A percentile compares a stretch with the other conserved stretches of the same genome.
Conservation (phyloP, 345 rosid genomes). For the Aquilaria sinensis region DNA sequence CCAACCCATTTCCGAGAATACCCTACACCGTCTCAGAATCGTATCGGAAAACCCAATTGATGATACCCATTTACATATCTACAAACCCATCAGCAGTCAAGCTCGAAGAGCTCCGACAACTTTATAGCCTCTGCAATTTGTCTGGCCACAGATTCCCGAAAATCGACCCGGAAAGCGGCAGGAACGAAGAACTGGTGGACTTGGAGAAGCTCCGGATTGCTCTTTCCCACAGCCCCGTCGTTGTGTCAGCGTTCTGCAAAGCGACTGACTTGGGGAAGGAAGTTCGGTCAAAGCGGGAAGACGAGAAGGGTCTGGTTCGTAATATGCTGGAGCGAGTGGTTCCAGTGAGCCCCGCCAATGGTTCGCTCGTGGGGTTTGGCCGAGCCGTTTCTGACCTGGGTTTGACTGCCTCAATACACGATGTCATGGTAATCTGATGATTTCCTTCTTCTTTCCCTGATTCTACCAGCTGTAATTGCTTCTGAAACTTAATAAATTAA, state of each 20-base stretch:
- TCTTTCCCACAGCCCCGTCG: conserved; percentile 48
- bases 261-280: conserved; percentile 7
- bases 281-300: conserved; percentile 12
- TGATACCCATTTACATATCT: conserved; percentile 55
- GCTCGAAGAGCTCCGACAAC: conserved; percentile 33
- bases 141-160: conserved; percentile 56
- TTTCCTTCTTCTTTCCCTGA: no score
- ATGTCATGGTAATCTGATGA: conserved; percentile 48
- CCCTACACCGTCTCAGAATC: conserved; percentile 8
- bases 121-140: conserved; percentile 55
- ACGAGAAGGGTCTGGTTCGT: conserved; percentile 25
- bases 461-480: no score
- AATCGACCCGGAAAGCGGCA: conserved; percentile 18
- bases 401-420: conserved; percentile 79
- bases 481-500: no score
- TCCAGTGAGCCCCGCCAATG: conserved; percentile 49
- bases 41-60: conserved; percentile 14
- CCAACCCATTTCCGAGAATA: conserved; percentile 6
- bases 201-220: conserved; percentile 59
- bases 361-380: conserved; percentile 72
- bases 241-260: conserved; percentile 74
- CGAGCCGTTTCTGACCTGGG: conserved; percentile 79
- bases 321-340: conserved; percentile 32
- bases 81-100: conserved; percentile 46
- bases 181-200: conserved; percentile 25